Evolutionary conservation across 139 green algal species (phyloP).

Genomic region (Chlorella vulgaris): DNA sequence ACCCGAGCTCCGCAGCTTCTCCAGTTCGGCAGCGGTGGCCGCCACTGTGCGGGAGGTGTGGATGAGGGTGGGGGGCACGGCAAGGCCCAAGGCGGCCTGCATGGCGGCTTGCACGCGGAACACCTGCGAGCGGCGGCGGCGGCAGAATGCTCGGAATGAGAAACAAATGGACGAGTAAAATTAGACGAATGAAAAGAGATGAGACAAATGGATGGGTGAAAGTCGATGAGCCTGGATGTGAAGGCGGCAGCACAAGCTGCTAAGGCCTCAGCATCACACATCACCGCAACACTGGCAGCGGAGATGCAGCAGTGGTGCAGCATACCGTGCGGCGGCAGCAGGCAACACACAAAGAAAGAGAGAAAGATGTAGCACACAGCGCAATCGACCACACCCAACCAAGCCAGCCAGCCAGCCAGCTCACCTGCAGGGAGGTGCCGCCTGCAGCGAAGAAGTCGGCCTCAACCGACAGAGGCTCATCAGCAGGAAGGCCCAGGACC

Average conservation of each 20-base stretch:
- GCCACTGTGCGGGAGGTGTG: background rate
- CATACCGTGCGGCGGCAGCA: too few relatives aligned
- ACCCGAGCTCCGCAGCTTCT: background rate
- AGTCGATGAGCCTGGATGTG: too few relatives aligned
- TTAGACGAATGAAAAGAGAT: background rate
- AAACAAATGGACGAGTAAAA: background rate
- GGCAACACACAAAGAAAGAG: too few relatives aligned
- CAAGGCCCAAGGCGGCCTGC: background rate
- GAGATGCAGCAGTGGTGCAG: too few relatives aligned
- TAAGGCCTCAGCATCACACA: too few relatives aligned
- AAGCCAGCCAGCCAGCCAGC: background rate
- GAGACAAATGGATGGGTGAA: too few relatives aligned
- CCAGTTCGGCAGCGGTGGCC: background rate
- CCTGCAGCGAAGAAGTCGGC: conserved; percentile 4
- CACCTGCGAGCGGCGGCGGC: too few relatives aligned
- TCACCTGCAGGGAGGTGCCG: background rate
- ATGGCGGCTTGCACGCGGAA: background rate
- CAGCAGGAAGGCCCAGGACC: background rate
- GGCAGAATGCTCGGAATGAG: background rate
- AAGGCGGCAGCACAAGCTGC: too few relatives aligned
- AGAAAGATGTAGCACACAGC: background rate
- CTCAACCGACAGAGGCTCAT: background rate
- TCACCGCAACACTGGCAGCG: too few relatives aligned
- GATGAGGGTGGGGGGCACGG: background rate
- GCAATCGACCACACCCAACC: too few relatives aligned